phyloP scores from a whole-genome alignment of 2,329 filamentous ascomycete genomes.

The Fusarium sp. region DNA sequence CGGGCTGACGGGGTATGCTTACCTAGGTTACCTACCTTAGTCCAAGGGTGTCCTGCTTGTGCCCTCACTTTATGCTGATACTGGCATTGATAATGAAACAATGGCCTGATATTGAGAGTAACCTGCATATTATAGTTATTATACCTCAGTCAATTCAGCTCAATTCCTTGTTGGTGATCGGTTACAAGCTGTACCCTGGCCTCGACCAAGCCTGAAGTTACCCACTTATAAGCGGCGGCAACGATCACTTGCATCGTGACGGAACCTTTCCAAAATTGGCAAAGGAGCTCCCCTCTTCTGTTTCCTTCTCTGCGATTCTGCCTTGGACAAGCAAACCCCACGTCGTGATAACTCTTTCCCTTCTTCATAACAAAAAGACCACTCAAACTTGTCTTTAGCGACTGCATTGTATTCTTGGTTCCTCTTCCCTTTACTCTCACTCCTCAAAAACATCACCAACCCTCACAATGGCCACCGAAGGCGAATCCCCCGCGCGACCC shows the following conservation, averaged over 20 bases:
- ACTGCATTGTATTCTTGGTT: not conserved
- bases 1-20: not conserved
- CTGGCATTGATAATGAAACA: not conserved
- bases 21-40: constrained; percentile 2
- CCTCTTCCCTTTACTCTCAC: not conserved
- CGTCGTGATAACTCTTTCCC: constrained; percentile 4
- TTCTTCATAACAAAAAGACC: constrained; percentile 8
- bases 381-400: constrained; percentile 6
- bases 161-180: not conserved
- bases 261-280: constrained; percentile 36
- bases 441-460: not conserved
- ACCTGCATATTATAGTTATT: not conserved
- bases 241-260: constrained; percentile 40
- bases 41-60: not conserved
- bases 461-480: constrained; percentile 55
- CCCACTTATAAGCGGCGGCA: constrained; percentile 38
- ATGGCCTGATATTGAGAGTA: not conserved
- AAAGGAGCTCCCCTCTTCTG: constrained; percentile 40
- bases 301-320: constrained; percentile 36
- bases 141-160: not conserved
- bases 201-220: constrained; percentile 1
- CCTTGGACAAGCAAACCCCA: constrained; percentile 16
- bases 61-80: not conserved
- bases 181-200: not conserved
- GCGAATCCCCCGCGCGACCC: constrained; percentile 66